These are phyloP conservation scores for Ophiostoma quercus DNA, from an alignment of 2,329 filamentous ascomycete species.

Conservation along the genomic window DNA sequence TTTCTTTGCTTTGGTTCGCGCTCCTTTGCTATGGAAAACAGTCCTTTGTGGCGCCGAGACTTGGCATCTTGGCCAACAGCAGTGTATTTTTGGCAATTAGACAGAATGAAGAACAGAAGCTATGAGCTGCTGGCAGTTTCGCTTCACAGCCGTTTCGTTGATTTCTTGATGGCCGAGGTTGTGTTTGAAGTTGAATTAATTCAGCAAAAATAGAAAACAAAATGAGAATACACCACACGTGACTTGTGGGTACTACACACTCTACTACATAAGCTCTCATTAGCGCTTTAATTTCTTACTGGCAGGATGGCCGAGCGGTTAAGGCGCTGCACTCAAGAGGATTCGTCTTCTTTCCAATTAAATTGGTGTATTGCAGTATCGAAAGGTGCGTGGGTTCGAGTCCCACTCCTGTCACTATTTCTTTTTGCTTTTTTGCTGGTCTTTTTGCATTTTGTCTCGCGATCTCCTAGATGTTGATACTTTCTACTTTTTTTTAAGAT, in stretches of 20 bases:
- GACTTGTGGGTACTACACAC: not conserved
- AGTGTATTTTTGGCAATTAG: not conserved
- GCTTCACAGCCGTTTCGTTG: not conserved
- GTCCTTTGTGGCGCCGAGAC: not conserved
- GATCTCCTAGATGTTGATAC: not conserved
- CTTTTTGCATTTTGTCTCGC: not conserved
- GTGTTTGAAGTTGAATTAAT: too few species aligned
- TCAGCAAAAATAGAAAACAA: too few species aligned
- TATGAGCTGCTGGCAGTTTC: not conserved
- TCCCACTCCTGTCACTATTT: slow-evolving; percentile 24
- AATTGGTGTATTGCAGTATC: slow-evolving; percentile 27
- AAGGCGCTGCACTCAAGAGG: slow-evolving; percentile 26
- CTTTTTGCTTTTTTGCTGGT: not conserved
- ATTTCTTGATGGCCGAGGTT: not conserved
- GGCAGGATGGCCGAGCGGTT: slow-evolving; percentile 26
- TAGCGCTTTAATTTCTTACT: not conserved
- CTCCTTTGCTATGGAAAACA: not conserved
- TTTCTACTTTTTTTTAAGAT: not conserved
- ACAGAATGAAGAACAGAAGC: not conserved
- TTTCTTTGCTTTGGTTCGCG: not conserved
- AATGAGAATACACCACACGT: not conserved
- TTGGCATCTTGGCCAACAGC: slow-evolving; percentile 12
- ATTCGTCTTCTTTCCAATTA: slow-evolving; percentile 21
- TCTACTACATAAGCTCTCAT: not conserved
- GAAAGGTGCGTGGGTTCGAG: slow-evolving; percentile 27